These are phyloP conservation scores for Fusarium mundagurra DNA, from an alignment of 2,329 filamentous ascomycete genomes.

Conservation along the genomic window DNA sequence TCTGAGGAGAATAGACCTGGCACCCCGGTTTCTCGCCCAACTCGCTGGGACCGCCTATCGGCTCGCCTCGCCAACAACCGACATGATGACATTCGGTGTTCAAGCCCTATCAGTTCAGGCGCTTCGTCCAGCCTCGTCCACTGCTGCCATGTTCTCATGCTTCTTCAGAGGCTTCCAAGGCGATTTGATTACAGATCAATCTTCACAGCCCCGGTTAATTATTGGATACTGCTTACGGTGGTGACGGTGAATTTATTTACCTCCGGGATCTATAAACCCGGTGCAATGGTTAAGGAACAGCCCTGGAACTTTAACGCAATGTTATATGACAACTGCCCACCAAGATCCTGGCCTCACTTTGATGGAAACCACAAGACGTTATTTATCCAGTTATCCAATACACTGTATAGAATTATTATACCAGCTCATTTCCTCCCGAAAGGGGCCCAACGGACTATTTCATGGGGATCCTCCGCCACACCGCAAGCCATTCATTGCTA, in stretches of 20 bases:
- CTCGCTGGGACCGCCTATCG: slow-evolving; percentile 40
- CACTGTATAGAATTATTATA: background rate
- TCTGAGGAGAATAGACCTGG: slow-evolving; percentile 24
- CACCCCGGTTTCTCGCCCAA: slow-evolving; percentile 37
- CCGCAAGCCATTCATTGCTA: slow-evolving; percentile 12
- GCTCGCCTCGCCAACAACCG: slow-evolving; percentile 43
- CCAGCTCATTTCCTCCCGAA: slow-evolving; percentile 18
- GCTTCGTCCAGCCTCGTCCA: slow-evolving; percentile 7
- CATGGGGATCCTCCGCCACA: slow-evolving; percentile 17
- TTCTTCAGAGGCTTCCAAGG: slow-evolving; percentile 25
- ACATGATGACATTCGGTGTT: slow-evolving; percentile 42
- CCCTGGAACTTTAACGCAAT: slow-evolving; percentile 20
- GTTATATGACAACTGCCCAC: slow-evolving; percentile 13
- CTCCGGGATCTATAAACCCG: slow-evolving; percentile 3
- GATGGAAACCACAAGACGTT: slow-evolving; percentile 1
- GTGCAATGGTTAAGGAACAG: slow-evolving; percentile 23
- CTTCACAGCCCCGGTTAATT: slow-evolving; percentile 17
- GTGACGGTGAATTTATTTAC: slow-evolving; percentile 25
- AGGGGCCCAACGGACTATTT: background rate
- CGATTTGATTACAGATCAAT: slow-evolving; percentile 27
- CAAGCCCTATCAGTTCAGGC: slow-evolving; percentile 29
- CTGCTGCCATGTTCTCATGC: background rate
- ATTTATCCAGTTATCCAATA: background rate
- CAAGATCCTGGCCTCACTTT: background rate
- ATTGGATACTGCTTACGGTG: slow-evolving; percentile 24